Evolutionary conservation across 768 basidiomycete genomes (phyloP).

Genomic region (Leucosporidium creatinivorum): DNA sequence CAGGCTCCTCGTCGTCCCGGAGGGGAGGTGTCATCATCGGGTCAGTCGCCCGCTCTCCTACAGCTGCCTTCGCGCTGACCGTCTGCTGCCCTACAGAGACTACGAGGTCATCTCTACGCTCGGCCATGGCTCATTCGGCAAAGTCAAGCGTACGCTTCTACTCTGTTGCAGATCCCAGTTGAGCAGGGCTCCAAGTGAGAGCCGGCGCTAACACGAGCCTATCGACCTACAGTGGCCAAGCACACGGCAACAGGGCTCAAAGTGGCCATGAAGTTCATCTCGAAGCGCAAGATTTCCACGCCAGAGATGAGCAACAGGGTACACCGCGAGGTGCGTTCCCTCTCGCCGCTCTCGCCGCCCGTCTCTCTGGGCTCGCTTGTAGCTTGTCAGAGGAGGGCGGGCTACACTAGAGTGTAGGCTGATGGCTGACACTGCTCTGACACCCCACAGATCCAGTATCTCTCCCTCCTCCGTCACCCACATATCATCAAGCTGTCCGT

Average conservation of each 20-base stretch:
- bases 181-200: not conserved
- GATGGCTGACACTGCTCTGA: not conserved
- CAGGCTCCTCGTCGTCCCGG: not conserved
- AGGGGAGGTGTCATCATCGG: conserved; percentile 12
- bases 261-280: conserved; percentile 97
- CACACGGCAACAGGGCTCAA: conserved; percentile 91
- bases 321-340: conserved; percentile 56
- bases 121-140: conserved; percentile 95
- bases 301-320: conserved; percentile 89
- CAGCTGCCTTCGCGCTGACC: not conserved
- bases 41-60: conserved; percentile 6
- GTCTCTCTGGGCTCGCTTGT: too few relatives aligned
- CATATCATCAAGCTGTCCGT: conserved; percentile 93
- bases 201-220: conserved; percentile 2
- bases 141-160: conserved; percentile 94
- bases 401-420: too few relatives aligned
- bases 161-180: not conserved
- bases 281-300: conserved; percentile 82
- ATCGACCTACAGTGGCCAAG: conserved; percentile 60
- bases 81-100: conserved; percentile 8
- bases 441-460: conserved; percentile 65
- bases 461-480: conserved; percentile 84
- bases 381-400: too few relatives aligned
- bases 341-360: too few relatives aligned
- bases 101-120: conserved; percentile 53